These are phyloP conservation scores for Sapria himalayana DNA, from an alignment of 345 rosid species.

Conservation along the genomic window DNA sequence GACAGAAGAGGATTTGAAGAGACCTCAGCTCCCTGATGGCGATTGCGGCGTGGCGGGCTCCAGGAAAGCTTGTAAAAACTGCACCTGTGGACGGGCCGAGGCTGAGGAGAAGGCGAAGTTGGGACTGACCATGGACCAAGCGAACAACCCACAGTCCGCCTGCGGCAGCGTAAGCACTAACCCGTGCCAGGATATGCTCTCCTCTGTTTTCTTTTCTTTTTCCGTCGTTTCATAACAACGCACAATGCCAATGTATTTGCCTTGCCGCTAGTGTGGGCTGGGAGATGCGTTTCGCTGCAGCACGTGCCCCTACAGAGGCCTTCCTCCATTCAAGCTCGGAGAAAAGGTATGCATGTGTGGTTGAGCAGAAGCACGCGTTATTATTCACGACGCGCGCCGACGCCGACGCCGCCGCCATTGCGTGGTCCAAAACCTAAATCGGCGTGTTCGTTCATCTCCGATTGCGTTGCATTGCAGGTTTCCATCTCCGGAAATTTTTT, in stretches of 20 bases:
- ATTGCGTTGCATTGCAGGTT: too few species aligned
- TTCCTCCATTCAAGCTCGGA: constrained; percentile 68
- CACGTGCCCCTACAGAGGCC: constrained; percentile 92
- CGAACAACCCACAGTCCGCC: constrained; percentile 75
- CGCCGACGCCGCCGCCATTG: too few species aligned
- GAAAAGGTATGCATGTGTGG: constrained; percentile 44
- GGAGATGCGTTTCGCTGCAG: constrained; percentile 96
- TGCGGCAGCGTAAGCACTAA: constrained; percentile 64
- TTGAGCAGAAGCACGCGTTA: neutral
- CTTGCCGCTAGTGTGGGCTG: constrained; percentile 45
- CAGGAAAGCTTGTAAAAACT: constrained; percentile 92
- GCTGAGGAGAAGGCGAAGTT: constrained; percentile 68
- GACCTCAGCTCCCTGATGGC: constrained; percentile 52
- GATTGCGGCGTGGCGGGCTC: constrained; percentile 72
- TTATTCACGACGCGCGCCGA: too few species aligned
- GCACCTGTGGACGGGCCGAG: constrained; percentile 95
- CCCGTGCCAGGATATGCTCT: constrained; percentile 4
- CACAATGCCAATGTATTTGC: neutral
- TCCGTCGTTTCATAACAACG: neutral
- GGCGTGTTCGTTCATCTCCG: too few species aligned
- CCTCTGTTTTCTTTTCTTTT: neutral
- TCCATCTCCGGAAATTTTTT: constrained; percentile 60
- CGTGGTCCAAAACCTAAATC: too few species aligned
- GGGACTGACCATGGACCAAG: constrained; percentile 49
- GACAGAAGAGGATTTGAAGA: constrained; percentile 69